Evolutionary conservation across 768 basidiomycete species (phyloP), one percentile per base, ranked within the genome.

Genomic region (Boletus sensibilis): DNA sequence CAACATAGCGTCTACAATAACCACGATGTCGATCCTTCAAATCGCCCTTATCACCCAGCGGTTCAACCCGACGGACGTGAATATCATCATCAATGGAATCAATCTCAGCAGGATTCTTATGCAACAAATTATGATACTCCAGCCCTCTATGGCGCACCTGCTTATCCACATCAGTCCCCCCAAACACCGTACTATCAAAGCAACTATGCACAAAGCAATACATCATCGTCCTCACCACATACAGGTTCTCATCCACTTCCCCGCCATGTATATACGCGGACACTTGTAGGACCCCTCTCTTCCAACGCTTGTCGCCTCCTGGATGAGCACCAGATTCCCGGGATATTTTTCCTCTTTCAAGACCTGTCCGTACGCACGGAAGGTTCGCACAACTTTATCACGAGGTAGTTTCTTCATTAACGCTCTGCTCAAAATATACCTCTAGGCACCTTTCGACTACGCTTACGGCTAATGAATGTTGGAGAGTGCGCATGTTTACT

Each of bases 301-400:
- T 85, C 92, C 31, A 91, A 92, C 68, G 94, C 92, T 16, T 89
- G 88, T 70, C 84, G 88, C 48, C 78, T 97, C 49, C 75, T 84
- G 54, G 94, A 96, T 68, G 90, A 93, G 67, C 85, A 94, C 71
- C 87, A 89, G 58, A 85, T 87, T 59, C 80, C 83, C 49, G 95
- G 94, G 8, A 88, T 97, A 59, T 98, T 93, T 73, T 98, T 97
- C 76, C 85, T 97, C 58, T 93, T 95, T 75, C 93, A 94, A 70
- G 95, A 97, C 74, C 75, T 98, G 50, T 94, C 92, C 44, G 90
- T 98, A 46, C 83, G 95, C 55, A 95, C 92, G 20, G 95, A 98
- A 82, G 92, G 91, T 88, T 72, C 67, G 67, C 51, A 50, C 48
- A 67, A 66, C 70, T 69, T 50, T 59, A 69, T 62, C 66, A 67